Percentiles rank a stretch among this genome's conserved stretches.
Evolutionary conservation across 345 rosid species (phyloP).

Genomic region (Dipteronia sinensis): DNA sequence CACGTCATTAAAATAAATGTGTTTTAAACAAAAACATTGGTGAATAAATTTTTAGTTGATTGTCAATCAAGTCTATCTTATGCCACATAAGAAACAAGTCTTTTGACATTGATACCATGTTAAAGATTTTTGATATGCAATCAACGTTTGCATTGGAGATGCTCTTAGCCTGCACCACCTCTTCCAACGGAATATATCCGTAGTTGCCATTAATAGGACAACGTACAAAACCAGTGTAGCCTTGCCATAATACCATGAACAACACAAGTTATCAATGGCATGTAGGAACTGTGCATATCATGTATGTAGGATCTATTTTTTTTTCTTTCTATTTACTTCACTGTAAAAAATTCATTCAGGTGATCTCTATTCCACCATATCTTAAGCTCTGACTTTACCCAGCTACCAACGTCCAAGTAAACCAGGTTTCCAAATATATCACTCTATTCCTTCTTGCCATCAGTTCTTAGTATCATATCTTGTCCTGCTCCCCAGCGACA

Average conservation of each 20-base stretch:
- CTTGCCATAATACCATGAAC: slow-evolving; percentile 92
- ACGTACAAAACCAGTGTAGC: slow-evolving; percentile 79
- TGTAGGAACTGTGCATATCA: slow-evolving; percentile 91
- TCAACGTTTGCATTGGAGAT: too few relatives aligned
- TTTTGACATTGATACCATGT: too few relatives aligned
- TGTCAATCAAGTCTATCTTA: too few relatives aligned
- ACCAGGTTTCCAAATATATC: slow-evolving; percentile 82
- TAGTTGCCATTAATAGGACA: slow-evolving; percentile 89
- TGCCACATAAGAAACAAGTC: too few relatives aligned
- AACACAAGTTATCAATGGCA: slow-evolving; percentile 73
- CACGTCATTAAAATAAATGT: too few relatives aligned
- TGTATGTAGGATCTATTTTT: slow-evolving; percentile 96
- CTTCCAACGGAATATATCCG: slow-evolving; percentile 78
- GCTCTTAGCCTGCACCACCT: slow-evolving; percentile 56
- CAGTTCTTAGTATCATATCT: slow-evolving; percentile 69
- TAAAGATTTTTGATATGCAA: too few relatives aligned
- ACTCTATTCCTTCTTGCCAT: slow-evolving; percentile 62
- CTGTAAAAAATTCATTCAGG: slow-evolving; percentile 65
- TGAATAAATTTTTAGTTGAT: too few relatives aligned
- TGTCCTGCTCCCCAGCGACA: slow-evolving; percentile 94
- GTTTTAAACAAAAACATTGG: too few relatives aligned
- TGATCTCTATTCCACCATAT: slow-evolving; percentile 78
- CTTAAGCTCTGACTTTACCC: slow-evolving; percentile 78
- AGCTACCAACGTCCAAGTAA: slow-evolving; percentile 78
- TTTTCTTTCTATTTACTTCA: slow-evolving; percentile 81